A percentile compares a stretch with the other conserved stretches of the same genome.
Evolutionary conservation across 2,329 filamentous ascomycete genomes (phyloP).

Genomic region (Chlorencoelia australis): DNA sequence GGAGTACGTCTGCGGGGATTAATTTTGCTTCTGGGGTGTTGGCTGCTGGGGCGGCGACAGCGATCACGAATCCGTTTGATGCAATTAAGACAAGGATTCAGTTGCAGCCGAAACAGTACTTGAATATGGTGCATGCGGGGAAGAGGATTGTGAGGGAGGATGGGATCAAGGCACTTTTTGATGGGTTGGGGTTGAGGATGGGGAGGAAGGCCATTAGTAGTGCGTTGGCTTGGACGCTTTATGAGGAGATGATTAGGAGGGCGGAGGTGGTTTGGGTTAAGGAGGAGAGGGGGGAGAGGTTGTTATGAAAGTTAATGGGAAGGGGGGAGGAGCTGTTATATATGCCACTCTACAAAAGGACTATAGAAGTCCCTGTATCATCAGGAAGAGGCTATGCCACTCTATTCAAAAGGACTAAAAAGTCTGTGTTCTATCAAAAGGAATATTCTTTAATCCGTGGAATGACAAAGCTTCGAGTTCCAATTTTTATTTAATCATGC

Average conservation of each 20-base stretch:
- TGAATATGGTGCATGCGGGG: constrained; percentile 70
- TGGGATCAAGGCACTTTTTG: constrained; percentile 69
- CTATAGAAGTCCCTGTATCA: no score
- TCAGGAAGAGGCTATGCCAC: no score
- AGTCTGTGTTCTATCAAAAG: no score
- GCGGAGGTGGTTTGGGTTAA: constrained; percentile 34
- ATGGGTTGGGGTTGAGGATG: constrained; percentile 79
- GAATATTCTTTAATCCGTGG: no score
- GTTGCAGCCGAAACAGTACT: constrained; percentile 72
- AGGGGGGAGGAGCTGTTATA: background rate
- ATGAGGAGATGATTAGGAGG: constrained; percentile 81
- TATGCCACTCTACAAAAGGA: no score
- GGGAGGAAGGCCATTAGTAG: constrained; percentile 85
- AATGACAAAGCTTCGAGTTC: no score
- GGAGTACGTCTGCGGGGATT: constrained; percentile 49
- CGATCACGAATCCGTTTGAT: constrained; percentile 92
- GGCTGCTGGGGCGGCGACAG: constrained; percentile 74
- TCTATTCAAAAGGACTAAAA: no score
- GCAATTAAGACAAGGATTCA: constrained; percentile 93
- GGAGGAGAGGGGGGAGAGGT: background rate
- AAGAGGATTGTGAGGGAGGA: constrained; percentile 74
- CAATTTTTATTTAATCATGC: no score
- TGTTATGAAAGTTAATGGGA: background rate
- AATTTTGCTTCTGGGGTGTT: constrained; percentile 79
- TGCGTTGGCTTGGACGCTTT: constrained; percentile 94